phyloP scores from a whole-genome alignment of 1,139 yeast genomes.

The Taiozyma onychis region DNA sequence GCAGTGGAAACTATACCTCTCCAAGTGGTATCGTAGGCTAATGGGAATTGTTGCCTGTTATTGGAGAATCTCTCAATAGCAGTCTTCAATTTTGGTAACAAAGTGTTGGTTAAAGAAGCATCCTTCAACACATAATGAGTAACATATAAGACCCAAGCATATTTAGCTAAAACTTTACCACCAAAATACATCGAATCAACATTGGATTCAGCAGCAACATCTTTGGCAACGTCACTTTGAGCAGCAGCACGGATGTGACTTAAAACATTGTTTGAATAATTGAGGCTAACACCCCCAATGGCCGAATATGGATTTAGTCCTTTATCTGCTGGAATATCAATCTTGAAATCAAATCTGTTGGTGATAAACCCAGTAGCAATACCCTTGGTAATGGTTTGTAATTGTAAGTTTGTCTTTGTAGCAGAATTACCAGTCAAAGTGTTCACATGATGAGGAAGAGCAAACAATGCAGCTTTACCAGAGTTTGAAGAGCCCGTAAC shows the following conservation, averaged over 20 bases:
- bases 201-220: constrained; percentile 53
- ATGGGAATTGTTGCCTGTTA: constrained; percentile 49
- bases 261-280: constrained; percentile 37
- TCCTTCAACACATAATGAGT: constrained; percentile 53
- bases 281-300: constrained; percentile 28
- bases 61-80: constrained; percentile 56
- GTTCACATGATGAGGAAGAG: constrained; percentile 64
- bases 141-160: constrained; percentile 65
- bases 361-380: constrained; percentile 54
- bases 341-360: constrained; percentile 39
- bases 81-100: constrained; percentile 46
- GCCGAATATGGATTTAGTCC: constrained; percentile 58
- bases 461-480: constrained; percentile 39
- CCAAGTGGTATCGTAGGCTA: constrained; percentile 65
- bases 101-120: constrained; percentile 35
- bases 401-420: constrained; percentile 30
- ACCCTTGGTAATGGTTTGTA: constrained; percentile 71
- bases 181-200: constrained; percentile 72
- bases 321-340: constrained; percentile 43
- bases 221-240: constrained; percentile 42
- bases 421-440: constrained; percentile 29
- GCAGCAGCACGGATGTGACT: constrained; percentile 45
- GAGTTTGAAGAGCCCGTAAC: constrained; percentile 31
- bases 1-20: constrained; percentile 72
- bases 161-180: constrained; percentile 70